Conservation (phyloP, 768 basidiomycete species). For the Tylopilus plumbeoviolaceoides region DNA sequence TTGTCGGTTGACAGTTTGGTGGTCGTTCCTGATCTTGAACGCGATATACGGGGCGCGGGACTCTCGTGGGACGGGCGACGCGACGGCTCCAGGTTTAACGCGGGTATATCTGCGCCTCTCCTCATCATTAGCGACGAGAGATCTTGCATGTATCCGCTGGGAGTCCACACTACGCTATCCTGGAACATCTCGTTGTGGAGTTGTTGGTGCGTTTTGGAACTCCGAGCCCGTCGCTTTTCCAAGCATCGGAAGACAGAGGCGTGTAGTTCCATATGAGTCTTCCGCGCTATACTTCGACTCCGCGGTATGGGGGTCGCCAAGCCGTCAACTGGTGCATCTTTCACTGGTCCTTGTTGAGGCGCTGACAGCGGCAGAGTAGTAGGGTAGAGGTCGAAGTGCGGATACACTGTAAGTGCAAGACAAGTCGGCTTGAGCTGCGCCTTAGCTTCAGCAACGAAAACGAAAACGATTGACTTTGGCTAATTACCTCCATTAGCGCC, state of each 20-base stretch:
- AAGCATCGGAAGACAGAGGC: constrained; percentile 6
- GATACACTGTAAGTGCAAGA: constrained; percentile 16
- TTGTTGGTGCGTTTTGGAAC: constrained; percentile 33
- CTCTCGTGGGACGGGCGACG: background rate
- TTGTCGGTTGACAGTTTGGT: constrained; percentile 4
- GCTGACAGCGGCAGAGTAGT: background rate
- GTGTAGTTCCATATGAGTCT: constrained; percentile 22
- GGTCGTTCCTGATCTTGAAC: constrained; percentile 17
- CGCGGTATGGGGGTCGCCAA: background rate
- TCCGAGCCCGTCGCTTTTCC: constrained; percentile 7
- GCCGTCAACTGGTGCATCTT: background rate
- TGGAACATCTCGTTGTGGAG: constrained; percentile 34
- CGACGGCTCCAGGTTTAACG: background rate
- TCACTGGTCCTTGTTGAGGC: background rate
- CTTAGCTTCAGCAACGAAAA: constrained; percentile 1
- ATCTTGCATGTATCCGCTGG: constrained; percentile 25
- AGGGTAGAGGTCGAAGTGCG: constrained; percentile 25
- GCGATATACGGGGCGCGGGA: background rate
- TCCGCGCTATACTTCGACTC: background rate
- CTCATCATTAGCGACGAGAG: constrained; percentile 4
- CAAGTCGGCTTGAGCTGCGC: background rate
- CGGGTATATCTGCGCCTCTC: background rate
- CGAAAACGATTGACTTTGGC: background rate
- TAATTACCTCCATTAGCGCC: constrained; percentile 13
- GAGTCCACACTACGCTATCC: constrained; percentile 25